A percentile compares a stretch with the other conserved stretches of the same genome.
Evolutionary conservation across 1,284 basidiomycete genomes (phyloP).

Genomic region (Binderoboletus segoi): DNA sequence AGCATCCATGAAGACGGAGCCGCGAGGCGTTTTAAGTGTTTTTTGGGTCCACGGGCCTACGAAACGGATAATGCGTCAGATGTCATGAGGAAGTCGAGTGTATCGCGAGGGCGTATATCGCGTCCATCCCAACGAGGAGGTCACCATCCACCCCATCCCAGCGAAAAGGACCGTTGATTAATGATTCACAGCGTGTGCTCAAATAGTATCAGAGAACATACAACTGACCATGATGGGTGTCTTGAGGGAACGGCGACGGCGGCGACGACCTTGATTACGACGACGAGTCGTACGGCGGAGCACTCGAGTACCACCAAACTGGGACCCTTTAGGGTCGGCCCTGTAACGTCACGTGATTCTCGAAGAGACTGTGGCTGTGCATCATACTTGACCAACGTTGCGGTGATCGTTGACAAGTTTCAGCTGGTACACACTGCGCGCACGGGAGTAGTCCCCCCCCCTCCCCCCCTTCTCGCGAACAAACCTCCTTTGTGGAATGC

Average conservation of each 20-base stretch:
- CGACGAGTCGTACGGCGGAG: background rate
- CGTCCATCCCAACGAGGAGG: constrained; percentile 23
- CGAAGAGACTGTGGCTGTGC: constrained; percentile 10
- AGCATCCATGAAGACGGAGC: constrained; percentile 99
- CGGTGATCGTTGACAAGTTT: background rate
- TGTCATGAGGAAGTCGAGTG: background rate
- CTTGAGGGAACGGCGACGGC: constrained; percentile 31
- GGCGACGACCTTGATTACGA: constrained; percentile 27
- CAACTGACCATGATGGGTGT: constrained; percentile 36
- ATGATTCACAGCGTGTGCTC: background rate
- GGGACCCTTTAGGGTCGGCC: constrained; percentile 23
- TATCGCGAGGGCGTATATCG: too few relatives aligned
- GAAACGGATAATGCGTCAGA: constrained; percentile 25
- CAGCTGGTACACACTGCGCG: background rate
- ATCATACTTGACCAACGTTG: background rate
- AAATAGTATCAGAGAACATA: constrained; percentile 1
- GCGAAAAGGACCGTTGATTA: background rate
- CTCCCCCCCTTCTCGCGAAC: background rate
- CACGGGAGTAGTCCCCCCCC: background rate
- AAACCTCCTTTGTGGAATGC: constrained; percentile 25
- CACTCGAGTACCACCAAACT: background rate
- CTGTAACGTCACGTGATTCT: constrained; percentile 21
- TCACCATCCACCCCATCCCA: constrained; percentile 30
- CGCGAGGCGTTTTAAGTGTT: constrained; percentile 97
- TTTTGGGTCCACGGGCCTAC: constrained; percentile 98